Evolutionary conservation across 495 filamentous ascomycete species (phyloP).

Genomic region (Lasiosphaeris hirsuta): DNA sequence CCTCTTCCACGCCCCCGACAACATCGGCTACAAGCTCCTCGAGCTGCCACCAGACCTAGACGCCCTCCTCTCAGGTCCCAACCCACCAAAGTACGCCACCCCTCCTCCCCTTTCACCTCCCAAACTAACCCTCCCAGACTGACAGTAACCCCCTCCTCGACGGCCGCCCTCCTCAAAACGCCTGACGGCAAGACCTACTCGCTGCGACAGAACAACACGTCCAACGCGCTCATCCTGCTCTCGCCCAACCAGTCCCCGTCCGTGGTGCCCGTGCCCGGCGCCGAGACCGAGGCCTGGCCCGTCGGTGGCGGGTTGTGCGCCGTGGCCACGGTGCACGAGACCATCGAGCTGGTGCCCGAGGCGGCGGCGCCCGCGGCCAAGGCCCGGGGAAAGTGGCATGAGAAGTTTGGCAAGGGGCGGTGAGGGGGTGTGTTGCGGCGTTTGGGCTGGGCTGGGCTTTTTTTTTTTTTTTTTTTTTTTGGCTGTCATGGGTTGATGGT

Average conservation of each 20-base stretch:
- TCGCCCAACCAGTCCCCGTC: constrained; percentile 35
- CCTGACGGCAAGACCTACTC: constrained; percentile 62
- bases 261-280: constrained; percentile 10
- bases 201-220: constrained; percentile 86
- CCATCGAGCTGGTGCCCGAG: constrained; percentile 59
- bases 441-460: too few relatives aligned
- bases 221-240: constrained; percentile 77
- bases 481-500: too few relatives aligned
- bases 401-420: constrained; percentile 63
- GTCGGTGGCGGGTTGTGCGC: constrained; percentile 46
- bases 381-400: constrained; percentile 81
- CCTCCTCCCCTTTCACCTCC: not conserved
- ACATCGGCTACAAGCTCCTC: constrained; percentile 68
- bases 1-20: constrained; percentile 58
- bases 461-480: too few relatives aligned
- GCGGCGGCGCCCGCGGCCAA: constrained; percentile 34
- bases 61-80: constrained; percentile 57
- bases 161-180: constrained; percentile 73
- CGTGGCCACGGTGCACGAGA: constrained; percentile 70
- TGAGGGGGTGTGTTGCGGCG: too few relatives aligned
- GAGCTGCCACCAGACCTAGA: constrained; percentile 77
- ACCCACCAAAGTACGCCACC: constrained; percentile 55
- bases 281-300: constrained; percentile 19
- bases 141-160: constrained; percentile 58
- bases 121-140: constrained; percentile 45